These are phyloP conservation scores for Clitopilus hobsonii DNA, from an alignment of 768 basidiomycete genomes.

Conservation along the genomic window DNA sequence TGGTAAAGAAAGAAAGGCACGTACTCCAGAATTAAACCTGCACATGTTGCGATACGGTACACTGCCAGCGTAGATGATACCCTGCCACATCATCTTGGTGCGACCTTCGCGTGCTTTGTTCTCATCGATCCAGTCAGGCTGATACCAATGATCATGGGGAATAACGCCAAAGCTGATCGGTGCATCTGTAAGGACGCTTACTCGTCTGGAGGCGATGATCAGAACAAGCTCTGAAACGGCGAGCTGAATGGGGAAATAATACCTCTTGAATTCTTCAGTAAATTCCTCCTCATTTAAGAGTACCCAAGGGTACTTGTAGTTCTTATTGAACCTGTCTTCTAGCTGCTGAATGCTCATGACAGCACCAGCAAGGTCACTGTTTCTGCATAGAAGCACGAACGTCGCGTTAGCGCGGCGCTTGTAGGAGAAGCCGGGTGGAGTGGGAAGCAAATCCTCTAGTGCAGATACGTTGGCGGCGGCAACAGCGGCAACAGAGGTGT, in stretches of 20 bases:
- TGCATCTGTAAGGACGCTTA: constrained; percentile 51
- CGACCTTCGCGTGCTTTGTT: constrained; percentile 54
- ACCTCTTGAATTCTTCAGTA: constrained; percentile 68
- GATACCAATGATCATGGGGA: constrained; percentile 70
- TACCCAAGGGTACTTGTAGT: constrained; percentile 75
- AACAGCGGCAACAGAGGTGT: constrained; percentile 1
- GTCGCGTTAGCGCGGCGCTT: constrained; percentile 61
- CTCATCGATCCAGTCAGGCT: constrained; percentile 81
- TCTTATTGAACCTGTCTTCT: constrained; percentile 83
- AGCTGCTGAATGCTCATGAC: constrained; percentile 57
- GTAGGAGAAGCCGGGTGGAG: constrained; percentile 2
- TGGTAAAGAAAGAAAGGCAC: constrained; percentile 17
- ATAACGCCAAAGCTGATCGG: constrained; percentile 69
- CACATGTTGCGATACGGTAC: constrained; percentile 95
- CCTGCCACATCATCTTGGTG: constrained; percentile 56
- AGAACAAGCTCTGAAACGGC: not conserved
- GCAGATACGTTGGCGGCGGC: constrained; percentile 5
- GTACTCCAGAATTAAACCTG: constrained; percentile 86
- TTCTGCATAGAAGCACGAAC: constrained; percentile 69
- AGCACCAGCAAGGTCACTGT: constrained; percentile 47
- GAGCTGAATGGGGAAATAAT: constrained; percentile 15
- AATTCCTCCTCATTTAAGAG: constrained; percentile 82
- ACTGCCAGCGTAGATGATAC: constrained; percentile 66
- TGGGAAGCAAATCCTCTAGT: not conserved
- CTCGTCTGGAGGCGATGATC: constrained; percentile 30